Evolutionary conservation across 2,329 filamentous ascomycete genomes (phyloP), one percentile per base, ranked within the genome.

Genomic region (Aspergillus chevalieri): DNA sequence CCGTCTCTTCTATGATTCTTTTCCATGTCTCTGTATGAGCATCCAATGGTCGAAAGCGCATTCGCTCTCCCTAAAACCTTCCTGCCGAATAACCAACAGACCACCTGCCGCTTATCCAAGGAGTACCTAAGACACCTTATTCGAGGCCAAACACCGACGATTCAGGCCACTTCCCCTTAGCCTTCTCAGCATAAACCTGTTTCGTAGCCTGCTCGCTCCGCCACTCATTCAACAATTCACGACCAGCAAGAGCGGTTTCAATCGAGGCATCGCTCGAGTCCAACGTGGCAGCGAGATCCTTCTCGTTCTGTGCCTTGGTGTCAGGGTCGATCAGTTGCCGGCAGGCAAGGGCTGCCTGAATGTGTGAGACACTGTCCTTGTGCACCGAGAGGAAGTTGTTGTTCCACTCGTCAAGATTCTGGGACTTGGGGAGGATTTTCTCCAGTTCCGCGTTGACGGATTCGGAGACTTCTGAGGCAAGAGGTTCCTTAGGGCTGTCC

Each of bases 391-490:
- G 68, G 67, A 83, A 92, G 19, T 81, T 78, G 36, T 84, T 74
- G 67, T 91, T 92, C 71, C 78, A 80, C 56, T 81, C 74, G 44
- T 77, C 72, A 41, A 88, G 75, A 46, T 85, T 78, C 17, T 75
- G 69, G 34, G 72, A 69, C 26, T 79, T 78, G 8, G 79, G 71
- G 6, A 84, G 75, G 21, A 85, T 70, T 7, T 77, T 73, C 33
- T 79, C 80, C 58, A 91, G 87, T 55, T 84, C 83, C 2, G 80
- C 71, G 52, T 85, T 83, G 57, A 95, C 73, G 43, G 89, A 81
- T 56, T 89, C 81, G 45, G 80, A 75, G 17, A 86, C 80, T 68
- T 87, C 81, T 19, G 81, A 68, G 0, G 83, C 73, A 17, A 90
- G 74, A n/a, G 84, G 78, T 44, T 78, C 78, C 15, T 78, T 67